phyloP scores from a whole-genome alignment of 352 stramenopile species.

The Globisporangium uncinulatum region DNA sequence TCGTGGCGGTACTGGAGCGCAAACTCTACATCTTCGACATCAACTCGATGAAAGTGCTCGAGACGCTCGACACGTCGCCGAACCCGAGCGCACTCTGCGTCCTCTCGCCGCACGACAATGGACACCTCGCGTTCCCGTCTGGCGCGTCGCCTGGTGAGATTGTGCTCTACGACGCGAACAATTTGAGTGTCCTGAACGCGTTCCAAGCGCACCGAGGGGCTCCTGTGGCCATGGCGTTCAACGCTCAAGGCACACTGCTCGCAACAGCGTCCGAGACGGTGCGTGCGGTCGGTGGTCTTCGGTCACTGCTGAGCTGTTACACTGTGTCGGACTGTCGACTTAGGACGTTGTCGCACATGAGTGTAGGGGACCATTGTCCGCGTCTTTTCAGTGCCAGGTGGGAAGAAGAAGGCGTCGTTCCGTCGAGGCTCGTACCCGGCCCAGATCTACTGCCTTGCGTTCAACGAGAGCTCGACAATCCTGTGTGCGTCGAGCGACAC shows the following conservation, averaged over 20 bases:
- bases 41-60: slow-evolving; percentile 91
- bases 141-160: slow-evolving; percentile 82
- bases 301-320: background rate
- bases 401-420: slow-evolving; percentile 90
- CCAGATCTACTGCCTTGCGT: slow-evolving; percentile 95
- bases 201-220: slow-evolving; percentile 85
- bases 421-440: slow-evolving; percentile 94
- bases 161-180: slow-evolving; percentile 91
- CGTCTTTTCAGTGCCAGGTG: slow-evolving; percentile 94
- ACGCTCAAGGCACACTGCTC: slow-evolving; percentile 76
- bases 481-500: slow-evolving; percentile 95
- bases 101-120: slow-evolving; percentile 82
- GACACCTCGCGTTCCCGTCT: slow-evolving; percentile 80
- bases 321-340: too few species aligned
- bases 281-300: slow-evolving; percentile 5
- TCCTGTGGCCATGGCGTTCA: slow-evolving; percentile 89
- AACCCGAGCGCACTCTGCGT: slow-evolving; percentile 84
- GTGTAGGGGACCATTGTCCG: slow-evolving; percentile 94
- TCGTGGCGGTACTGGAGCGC: slow-evolving; percentile 84
- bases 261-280: slow-evolving; percentile 90
- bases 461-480: slow-evolving; percentile 92
- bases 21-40: slow-evolving; percentile 94
- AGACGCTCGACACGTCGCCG: slow-evolving; percentile 87
- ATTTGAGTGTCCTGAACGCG: slow-evolving; percentile 88
- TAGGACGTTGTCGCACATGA: background rate